Evolutionary conservation across 2,329 filamentous ascomycete species (phyloP).

Genomic region (Pleomassaria siparia): DNA sequence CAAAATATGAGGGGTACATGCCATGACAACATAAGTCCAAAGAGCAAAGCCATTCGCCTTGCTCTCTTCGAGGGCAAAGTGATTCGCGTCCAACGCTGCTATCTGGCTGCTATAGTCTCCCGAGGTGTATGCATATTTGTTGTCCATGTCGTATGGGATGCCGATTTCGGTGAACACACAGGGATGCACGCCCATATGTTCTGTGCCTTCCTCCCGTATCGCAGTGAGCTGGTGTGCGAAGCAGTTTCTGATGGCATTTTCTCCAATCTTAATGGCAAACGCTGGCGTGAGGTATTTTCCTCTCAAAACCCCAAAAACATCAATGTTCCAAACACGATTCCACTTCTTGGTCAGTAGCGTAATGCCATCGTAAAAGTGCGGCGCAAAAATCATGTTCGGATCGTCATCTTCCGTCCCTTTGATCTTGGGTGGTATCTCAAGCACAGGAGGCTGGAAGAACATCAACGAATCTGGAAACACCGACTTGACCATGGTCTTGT

Average conservation of each 20-base stretch:
- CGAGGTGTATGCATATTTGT: conserved; percentile 91
- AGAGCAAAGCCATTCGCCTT: conserved; percentile 81
- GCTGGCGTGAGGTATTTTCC: conserved; percentile 86
- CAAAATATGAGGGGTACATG: conserved; percentile 43
- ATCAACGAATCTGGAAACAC: conserved; percentile 81
- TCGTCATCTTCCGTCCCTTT: conserved; percentile 90
- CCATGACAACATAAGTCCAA: conserved; percentile 80
- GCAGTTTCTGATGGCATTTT: conserved; percentile 91
- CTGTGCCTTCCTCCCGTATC: conserved; percentile 82
- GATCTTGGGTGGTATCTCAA: conserved; percentile 86
- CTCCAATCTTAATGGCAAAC: conserved; percentile 89
- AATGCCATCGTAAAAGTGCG: conserved; percentile 95
- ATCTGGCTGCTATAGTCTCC: conserved; percentile 94
- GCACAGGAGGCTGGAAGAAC: conserved; percentile 86
- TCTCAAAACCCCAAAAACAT: conserved; percentile 87
- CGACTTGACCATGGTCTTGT: conserved; percentile 71
- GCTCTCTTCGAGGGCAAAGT: conserved; percentile 86
- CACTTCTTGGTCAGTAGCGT: conserved; percentile 98
- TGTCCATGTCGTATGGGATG: conserved; percentile 98
- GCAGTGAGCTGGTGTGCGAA: conserved; percentile 83
- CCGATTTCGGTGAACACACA: conserved; percentile 93
- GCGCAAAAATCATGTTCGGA: conserved; percentile 84
- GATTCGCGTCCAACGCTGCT: conserved; percentile 92
- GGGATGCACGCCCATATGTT: conserved; percentile 85
- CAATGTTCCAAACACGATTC: conserved; percentile 95